Base-by-base conservation (phyloP, 345 rosid species). In the Raphanus sativus region DNA sequence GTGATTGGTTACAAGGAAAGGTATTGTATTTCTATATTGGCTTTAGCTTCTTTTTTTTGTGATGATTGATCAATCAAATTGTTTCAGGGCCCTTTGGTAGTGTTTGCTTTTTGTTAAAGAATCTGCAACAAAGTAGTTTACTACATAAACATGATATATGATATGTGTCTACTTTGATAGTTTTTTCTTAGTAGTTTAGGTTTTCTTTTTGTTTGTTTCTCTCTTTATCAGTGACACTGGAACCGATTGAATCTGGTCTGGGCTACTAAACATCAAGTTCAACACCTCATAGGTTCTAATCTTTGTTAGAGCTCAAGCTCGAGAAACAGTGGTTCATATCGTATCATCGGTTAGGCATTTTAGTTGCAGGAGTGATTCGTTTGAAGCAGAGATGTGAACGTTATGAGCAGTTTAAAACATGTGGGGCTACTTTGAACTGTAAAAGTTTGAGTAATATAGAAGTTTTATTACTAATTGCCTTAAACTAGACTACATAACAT, bases 1-100 rank as follows among this genome's bases (percentile, higher is more conserved):
- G 72, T 80, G 83, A 69, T 65, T 3, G 69, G 59, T 56, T 70
- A 75, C 76, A 63, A 75, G 58, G 69, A 75, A 80, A 80, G 52
- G 65, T 45, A 70, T 75, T 64, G 67, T 26, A 25, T 70, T 45
- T 79, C 82, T 74, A 55, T 74, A 69, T 74, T 80, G 75, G 75
- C 42, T 63, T 58, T 80, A 59, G 71, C 82, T 69, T 80, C 21
- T 21, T 21, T 62, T 79, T 71, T 69, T 80, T 62, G 60, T 54
- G 4, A 67, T 62, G 6, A 62, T 62, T 79, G 78, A 54, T 74
- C 81, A 72, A 72, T 78, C 81, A 65, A 28, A 15, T 65, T 77
- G 71, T 55, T 78, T 67, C 81, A 50, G 21, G 55, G 61, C 59
- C 42, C 65, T 40, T 50, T 54, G 62, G 69, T 74, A 71, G 36